Conservation (phyloP, 2,329 filamentous ascomycete genomes). For the Penicillium frequentans region DNA sequence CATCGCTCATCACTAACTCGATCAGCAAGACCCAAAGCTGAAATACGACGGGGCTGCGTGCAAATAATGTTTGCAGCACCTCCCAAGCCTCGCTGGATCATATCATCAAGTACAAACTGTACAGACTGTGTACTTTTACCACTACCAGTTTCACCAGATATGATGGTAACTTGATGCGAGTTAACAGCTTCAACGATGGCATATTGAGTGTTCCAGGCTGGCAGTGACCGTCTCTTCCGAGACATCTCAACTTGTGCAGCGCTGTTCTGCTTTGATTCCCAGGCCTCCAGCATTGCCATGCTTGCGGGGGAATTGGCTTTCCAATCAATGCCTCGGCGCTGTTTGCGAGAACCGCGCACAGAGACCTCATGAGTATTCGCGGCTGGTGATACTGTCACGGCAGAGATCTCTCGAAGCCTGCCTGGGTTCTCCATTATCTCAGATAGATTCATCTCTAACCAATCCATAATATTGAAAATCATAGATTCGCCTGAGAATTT, state of each 20-base stretch:
- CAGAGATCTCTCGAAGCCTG: slow-evolving; percentile 77
- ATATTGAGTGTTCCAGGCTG: slow-evolving; percentile 83
- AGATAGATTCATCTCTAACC: slow-evolving; percentile 83
- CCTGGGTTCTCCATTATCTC: slow-evolving; percentile 83
- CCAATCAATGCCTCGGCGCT: slow-evolving; percentile 65
- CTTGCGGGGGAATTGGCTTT: slow-evolving; percentile 58
- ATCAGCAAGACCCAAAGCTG: slow-evolving; percentile 88
- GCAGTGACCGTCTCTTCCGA: slow-evolving; percentile 68
- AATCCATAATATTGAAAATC: slow-evolving; percentile 87
- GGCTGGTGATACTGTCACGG: slow-evolving; percentile 61
- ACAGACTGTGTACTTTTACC: slow-evolving; percentile 97
- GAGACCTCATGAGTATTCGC: slow-evolving; percentile 22
- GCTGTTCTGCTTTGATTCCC: slow-evolving; percentile 66
- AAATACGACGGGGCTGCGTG: slow-evolving; percentile 92
- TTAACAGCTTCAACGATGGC: slow-evolving; percentile 74
- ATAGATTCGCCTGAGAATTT: slow-evolving; percentile 80
- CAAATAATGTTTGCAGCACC: slow-evolving; percentile 85
- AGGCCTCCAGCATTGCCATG: slow-evolving; percentile 61
- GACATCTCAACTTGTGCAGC: slow-evolving; percentile 74
- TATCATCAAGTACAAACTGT: slow-evolving; percentile 90
- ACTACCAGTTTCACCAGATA: slow-evolving; percentile 94
- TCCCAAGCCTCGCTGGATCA: slow-evolving; percentile 75
- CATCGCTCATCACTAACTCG: slow-evolving; percentile 92
- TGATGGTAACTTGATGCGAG: slow-evolving; percentile 84
- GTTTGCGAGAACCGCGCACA: slow-evolving; percentile 33